Base-by-base conservation (phyloP, 2,329 filamentous ascomycete genomes). In the Aspergillus sergii region DNA sequence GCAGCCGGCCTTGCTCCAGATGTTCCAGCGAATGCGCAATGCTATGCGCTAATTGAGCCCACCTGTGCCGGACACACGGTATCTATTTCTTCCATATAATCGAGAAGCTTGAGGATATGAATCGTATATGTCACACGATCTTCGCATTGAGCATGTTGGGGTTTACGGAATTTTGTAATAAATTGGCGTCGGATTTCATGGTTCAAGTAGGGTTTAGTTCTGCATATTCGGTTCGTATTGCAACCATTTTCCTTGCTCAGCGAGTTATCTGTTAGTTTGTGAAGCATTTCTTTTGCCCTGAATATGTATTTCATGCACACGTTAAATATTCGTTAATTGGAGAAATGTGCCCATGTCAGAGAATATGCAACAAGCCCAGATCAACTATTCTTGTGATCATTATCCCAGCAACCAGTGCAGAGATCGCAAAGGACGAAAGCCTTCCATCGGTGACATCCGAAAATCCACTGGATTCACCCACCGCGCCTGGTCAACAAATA, bases 11-110 rank as follows among this genome's bases (percentile, higher is more conserved):
- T 65, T 78, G 46, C 71, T 73, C 28, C 67, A 71, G 19, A 60
- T 78, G 48, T 69, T 75, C n/a, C 69, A 70, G 53, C 68, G 68
- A 36, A 61, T 76, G 60, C 68, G 68, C 45, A 19, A 48, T 23
- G 16, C 58, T 62, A 34, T 66, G 68, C 66, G 32, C 14, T 51
- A 30, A 2, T 19, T 32, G 48, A 16, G 5, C 48, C 19, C 8
- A n/a, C 12, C 23, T 26, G 45, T 51, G 28, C 28, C 14, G 48
- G 48, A 32, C 12, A 30, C 28, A 28, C 9, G 10, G 48, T 9
- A 30, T 51, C 26, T 51, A 10, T 32, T 16, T 28, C 26, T 51
- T 51, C 12, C 16, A 30, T 51, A 32, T 34, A 32, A 34, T 32
- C 4, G 48, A n/a, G 48, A n/a, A 21, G 3, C 26, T 28, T 10